These are phyloP conservation scores for Carallia pectinifolia DNA, from an alignment of 345 rosid species.

Conservation along the genomic window DNA sequence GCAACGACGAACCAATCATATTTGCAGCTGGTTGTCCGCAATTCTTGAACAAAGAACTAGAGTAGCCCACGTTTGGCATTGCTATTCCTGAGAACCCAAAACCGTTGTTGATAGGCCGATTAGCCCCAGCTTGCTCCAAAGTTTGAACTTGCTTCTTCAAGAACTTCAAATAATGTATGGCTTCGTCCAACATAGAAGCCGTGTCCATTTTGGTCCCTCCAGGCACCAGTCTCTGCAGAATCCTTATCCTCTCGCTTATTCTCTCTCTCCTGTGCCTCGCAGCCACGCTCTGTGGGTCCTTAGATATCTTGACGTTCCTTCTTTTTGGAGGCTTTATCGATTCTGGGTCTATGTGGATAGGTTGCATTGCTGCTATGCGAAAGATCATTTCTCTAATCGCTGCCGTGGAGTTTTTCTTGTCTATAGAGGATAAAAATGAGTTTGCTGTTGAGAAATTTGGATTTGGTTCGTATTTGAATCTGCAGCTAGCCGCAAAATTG, in stretches of 20 bases:
- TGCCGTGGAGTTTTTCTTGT: slow-evolving; percentile 46
- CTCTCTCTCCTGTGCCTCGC: slow-evolving; percentile 85
- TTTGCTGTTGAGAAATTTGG: slow-evolving; percentile 22
- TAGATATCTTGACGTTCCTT: slow-evolving; percentile 82
- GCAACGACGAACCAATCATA: slow-evolving; percentile 50
- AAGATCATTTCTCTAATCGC: slow-evolving; percentile 89
- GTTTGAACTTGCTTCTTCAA: slow-evolving; percentile 81
- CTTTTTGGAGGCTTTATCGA: slow-evolving; percentile 83
- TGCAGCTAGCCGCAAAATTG: background rate
- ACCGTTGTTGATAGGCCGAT: slow-evolving; percentile 29
- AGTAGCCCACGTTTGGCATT: slow-evolving; percentile 35
- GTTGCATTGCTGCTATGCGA: slow-evolving; percentile 85
- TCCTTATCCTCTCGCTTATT: slow-evolving; percentile 87
- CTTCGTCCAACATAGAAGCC: slow-evolving; percentile 93
- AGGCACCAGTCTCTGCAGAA: slow-evolving; percentile 90
- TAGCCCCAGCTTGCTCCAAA: slow-evolving; percentile 62
- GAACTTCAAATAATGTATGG: slow-evolving; percentile 87
- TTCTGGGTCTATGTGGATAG: slow-evolving; percentile 83
- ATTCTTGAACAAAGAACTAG: slow-evolving; percentile 41
- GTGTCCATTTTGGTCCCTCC: slow-evolving; percentile 99
- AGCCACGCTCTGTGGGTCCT: slow-evolving; percentile 95
- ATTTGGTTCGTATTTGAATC: slow-evolving; percentile 12
- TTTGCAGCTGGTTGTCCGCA: slow-evolving; percentile 42
- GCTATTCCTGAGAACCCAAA: slow-evolving; percentile 33
- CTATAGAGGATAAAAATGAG: slow-evolving; percentile 30